Conservation (phyloP, 129 eudicot genomes). For the Saposhnikovia divaricata region DNA sequence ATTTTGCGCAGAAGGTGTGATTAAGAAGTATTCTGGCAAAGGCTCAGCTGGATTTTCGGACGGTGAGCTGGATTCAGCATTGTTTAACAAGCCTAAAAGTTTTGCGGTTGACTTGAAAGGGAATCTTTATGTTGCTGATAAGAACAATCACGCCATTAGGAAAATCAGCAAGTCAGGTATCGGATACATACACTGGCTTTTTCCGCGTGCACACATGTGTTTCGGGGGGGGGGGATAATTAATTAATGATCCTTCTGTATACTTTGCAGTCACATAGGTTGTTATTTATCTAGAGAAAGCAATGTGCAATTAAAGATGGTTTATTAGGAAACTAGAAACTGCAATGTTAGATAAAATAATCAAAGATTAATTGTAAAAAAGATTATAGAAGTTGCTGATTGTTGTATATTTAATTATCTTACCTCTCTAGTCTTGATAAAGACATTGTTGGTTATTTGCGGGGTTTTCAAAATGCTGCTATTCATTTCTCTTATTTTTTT, state of each 20-base stretch:
- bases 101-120: constrained; percentile 69
- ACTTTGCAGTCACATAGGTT: not conserved
- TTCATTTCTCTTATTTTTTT: not conserved
- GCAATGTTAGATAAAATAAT: not conserved
- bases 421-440: not conserved
- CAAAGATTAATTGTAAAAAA: not conserved
- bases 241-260: not conserved
- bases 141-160: constrained; percentile 52
- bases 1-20: constrained; percentile 32
- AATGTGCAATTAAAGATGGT: not conserved
- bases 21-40: constrained; percentile 52
- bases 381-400: not conserved
- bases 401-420: not conserved
- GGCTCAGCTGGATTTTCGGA: constrained; percentile 50
- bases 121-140: constrained; percentile 82
- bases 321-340: not conserved
- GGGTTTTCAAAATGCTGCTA: not conserved
- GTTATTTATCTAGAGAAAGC: not conserved
- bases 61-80: constrained; percentile 64
- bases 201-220: not conserved
- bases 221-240: not conserved
- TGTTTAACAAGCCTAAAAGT: constrained; percentile 57
- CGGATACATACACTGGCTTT: not conserved
- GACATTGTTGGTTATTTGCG: not conserved
- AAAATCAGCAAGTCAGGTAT: constrained; percentile 75